Conservation (phyloP, 176 grass and related monocot species). For the Stipa capillata region DNA sequence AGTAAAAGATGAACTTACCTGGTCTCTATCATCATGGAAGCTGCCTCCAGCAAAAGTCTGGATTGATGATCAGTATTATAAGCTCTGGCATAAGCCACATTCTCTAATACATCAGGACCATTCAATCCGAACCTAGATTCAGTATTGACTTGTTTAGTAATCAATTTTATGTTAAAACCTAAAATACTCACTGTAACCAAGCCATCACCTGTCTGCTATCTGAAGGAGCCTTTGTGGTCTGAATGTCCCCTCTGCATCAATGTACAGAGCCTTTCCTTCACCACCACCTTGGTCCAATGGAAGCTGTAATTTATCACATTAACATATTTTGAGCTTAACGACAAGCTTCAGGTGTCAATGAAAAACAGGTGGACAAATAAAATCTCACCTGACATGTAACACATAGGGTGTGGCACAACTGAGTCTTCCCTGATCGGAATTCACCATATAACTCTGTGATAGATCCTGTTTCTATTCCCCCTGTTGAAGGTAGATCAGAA, state of each 20-base stretch:
- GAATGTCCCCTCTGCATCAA: constrained; percentile 93
- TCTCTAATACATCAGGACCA: constrained; percentile 88
- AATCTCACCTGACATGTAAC: constrained; percentile 84
- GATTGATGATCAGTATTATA: constrained; percentile 97
- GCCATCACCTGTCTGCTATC: constrained; percentile 80
- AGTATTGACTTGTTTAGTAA: constrained; percentile 4
- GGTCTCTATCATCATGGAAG: constrained; percentile 99
- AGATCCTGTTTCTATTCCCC: constrained; percentile 91
- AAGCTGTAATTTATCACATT: constrained; percentile 48
- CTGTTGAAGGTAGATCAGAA: constrained; percentile 36
- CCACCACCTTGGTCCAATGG: constrained; percentile 94
- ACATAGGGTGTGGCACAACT: constrained; percentile 88
- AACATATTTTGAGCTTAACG: not conserved
- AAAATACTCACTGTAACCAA: constrained; percentile 4
- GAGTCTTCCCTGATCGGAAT: constrained; percentile 85
- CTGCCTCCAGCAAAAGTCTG: constrained; percentile 79
- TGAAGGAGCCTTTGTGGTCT: constrained; percentile 90
- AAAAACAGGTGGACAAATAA: not conserved
- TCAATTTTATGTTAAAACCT: not conserved
- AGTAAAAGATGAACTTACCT: constrained; percentile 43
- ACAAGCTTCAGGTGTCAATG: not conserved
- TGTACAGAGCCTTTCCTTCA: constrained; percentile 95
- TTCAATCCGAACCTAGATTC: constrained; percentile 75
- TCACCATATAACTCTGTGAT: constrained; percentile 99
- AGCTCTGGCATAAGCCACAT: constrained; percentile 93